Base-by-base conservation (phyloP, 495 filamentous ascomycete species). In the Elasticomyces elasticus region DNA sequence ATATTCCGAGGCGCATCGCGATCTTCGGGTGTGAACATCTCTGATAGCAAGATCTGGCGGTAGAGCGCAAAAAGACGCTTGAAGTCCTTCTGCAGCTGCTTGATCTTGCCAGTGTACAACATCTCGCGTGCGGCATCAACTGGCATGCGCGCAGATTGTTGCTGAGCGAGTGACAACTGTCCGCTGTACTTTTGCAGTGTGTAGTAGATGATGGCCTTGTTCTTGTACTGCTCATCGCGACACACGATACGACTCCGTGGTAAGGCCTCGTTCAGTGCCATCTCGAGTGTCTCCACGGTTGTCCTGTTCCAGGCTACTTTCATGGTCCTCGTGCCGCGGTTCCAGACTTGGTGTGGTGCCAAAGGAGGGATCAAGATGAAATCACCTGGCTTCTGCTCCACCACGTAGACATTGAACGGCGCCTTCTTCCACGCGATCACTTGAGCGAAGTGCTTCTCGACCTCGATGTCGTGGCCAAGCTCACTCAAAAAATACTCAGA, bases 241-340 rank as follows among this genome's bases (percentile, higher is more conserved):
- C 92, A 96, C 26, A 97, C 89, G 62, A 95, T 79, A 22, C 89
- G 77, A 4, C 91, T 86, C 54, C 87, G 85, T 0, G 88, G 88
- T 2, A 98, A 72, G 0, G 90, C 87, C 70, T 95, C 91, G 47
- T 79, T 75, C 23, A 98, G 68, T 0, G 91, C 91, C 69, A 92
- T 71, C 47, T 88, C 81, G 0, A 98, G 72, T 0, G 92, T 95
- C 56, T 96, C 87, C 4, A 86, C 86, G 0, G 90, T 97, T 0
- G 86, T 95, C n/a, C 92, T 75, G 67, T 98, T 98, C 92, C 92
- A 98, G 5, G 92, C 92, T 22, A 90, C 88, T 67, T 98, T 98
- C 78, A 95, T 86, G 0, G 91, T 98, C 35, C 88, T 74, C 11
- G 89, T 94, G 7, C 92, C 92, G 44, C 92, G 81, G 63, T 98